Conservation (phyloP, 1,284 basidiomycete species). For the Irpex sp. region DNA sequence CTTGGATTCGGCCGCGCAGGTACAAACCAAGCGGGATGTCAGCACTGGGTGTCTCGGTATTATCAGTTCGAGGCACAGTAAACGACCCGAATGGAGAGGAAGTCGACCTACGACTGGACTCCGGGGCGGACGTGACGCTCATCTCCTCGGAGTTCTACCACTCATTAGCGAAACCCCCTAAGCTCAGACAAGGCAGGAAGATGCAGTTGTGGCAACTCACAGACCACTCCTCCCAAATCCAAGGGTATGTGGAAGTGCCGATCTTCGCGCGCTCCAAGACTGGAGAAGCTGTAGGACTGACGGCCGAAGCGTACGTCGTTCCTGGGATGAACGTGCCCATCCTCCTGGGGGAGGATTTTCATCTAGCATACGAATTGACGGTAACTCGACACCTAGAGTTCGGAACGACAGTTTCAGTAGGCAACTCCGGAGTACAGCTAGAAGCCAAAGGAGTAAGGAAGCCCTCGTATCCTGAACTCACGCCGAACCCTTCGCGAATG, state of each 20-base stretch:
- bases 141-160: neutral
- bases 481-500: too few relatives aligned
- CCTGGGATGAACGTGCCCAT: slow-evolving; percentile 22
- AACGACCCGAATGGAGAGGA: neutral
- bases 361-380: slow-evolving; percentile 18
- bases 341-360: slow-evolving; percentile 27
- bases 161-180: neutral
- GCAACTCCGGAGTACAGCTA: neutral
- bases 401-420: neutral
- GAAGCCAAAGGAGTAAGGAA: neutral
- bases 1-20: neutral
- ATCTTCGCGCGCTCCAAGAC: neutral
- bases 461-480: too few relatives aligned
- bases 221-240: neutral
- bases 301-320: slow-evolving; percentile 27
- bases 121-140: neutral
- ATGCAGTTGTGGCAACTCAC: neutral
- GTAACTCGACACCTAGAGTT: neutral
- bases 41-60: neutral
- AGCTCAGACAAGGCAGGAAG: neutral
- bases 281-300: neutral
- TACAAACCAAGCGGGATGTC: neutral
- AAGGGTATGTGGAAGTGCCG: neutral
- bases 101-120: neutral
- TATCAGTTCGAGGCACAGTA: neutral